Evolutionary conservation across 2,329 filamentous ascomycete species (phyloP), one percentile per base, ranked within the genome.

Genomic region (Aspergillus jensenii): DNA sequence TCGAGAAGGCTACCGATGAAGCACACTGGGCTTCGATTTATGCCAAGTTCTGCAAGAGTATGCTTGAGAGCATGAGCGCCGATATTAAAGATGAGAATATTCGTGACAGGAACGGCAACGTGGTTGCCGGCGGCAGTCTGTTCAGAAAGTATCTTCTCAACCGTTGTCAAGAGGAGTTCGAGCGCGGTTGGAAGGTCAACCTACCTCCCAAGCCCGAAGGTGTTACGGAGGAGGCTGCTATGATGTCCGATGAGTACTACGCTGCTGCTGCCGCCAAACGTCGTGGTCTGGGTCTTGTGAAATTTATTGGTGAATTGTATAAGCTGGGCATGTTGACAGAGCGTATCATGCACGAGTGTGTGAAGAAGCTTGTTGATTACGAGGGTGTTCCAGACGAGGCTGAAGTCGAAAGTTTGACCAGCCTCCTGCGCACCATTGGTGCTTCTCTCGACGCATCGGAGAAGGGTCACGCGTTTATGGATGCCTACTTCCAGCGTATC

Each of bases 111-210:
- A 85, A 84, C 61, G 91, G 90, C 67, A 88, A 93, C 58, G 86
- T 96, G 56, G 93, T 98, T 65, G 90, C 89, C 65, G 95, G 95
- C 67, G 95, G 95, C 68, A 92, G 90, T 65, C 82, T 99, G 31
- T 99, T 99, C 91, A 87, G 95, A 70, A 99, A 99, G 80, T 99
- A 99, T 76, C 85, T 99, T 35, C 89, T 99, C 73, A 99, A 98
- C 82, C 87, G 95, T 68, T 99, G 95, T 77, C 95, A 99, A 78
- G 93, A 98, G 74, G 95, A 99, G 75, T 99, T 99, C 73, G 93
- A 99, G 82, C 91, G 92, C 68, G 95, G 95, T 65, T 99, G 95
- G 95, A 91, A 96, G 78, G 81, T 90, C 70, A 91, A 96, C 73
- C 81, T 97, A 46, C 91, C 92, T 23, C 84, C 84, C 1, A 88